Base-by-base conservation (phyloP, 2,329 filamentous ascomycete species). In the Cladophialophora carrionii region DNA sequence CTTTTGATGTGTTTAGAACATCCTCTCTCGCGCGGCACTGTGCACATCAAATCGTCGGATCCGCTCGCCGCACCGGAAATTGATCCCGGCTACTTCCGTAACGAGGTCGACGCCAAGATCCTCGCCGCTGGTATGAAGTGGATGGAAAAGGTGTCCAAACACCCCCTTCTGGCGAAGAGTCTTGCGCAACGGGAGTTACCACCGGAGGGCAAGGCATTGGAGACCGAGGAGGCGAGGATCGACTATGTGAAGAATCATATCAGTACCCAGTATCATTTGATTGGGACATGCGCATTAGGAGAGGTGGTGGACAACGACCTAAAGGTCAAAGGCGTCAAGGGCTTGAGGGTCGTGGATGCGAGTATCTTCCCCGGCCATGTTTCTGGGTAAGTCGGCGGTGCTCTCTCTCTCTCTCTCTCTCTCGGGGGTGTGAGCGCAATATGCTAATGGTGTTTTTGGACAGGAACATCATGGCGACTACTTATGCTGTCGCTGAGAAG, bases 281-380 rank as follows among this genome's bases (percentile, higher is more conserved):
- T 73, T 12, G 80, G 79, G 1, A 80, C 78, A 0, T 80, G 78
- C 56, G 76, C 79, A 0, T 78, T 82, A 78, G 80, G 80, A 10
- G 75, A 78, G 31, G 76, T 77, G 1, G 76, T 80, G 4, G 77
- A 79, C 67, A 71, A 69, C 7, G 71, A 72, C 37, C 66, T 79
- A 46, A 71, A 69, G 24, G 77, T 79, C 0, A 75, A 78, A 34
- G 78, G 78, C 0, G 75, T 76, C 4, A 68, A 71, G 52, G 73
- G 73, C 7, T 62, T 80, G 37, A 70, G 78, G 17, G 74, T 79
- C 4, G 72, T 77, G 12, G 78, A 80, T 73, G 73, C 74, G 4
- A 75, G 72, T 55, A 68, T 76, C 49, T 75, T 77, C 70, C 75
- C 76, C 1, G 56, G 73, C 24, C 73, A 75, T 57, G 67, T 76